Evolutionary conservation across 2,329 filamentous ascomycete species (phyloP), one percentile per base, ranked within the genome.

Genomic region (Xylariaceae sp.): DNA sequence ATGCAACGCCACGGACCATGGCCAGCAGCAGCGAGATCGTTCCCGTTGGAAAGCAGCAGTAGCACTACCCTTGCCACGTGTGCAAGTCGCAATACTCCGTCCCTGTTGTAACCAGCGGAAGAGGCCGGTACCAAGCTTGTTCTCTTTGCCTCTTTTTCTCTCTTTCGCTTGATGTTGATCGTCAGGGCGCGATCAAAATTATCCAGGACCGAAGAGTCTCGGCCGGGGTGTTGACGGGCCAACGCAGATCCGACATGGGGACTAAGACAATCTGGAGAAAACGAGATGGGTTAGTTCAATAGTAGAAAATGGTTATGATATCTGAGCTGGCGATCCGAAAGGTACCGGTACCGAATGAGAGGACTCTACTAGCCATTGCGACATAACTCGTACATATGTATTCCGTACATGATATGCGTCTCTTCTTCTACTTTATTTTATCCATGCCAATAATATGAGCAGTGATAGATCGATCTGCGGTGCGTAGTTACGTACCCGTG

Each of bases 11-110:
- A 13, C 39, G 53, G 47, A 44, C 50, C 23, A 53, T 57, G 59
- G 59, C 59, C 59, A 54, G 47, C 37, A 62, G 49, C 39, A 53
- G 11, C 23, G 37, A 41, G 60, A 64, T 64, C 60, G 52, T 50
- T 30, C 57, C 59, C 55, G 56, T 53, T 18, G 56, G 55, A 47
- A 35, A 50, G 50, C 8, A 48, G n/a, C 15, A 6, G 15, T 15
- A 17, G 8, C 5, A 15, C 18, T 3, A 8, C n/a, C 37, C 37
- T 55, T 47, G 60, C 60, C 62, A 64, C 62, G 62, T 64, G 61
- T 64, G 60, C 52, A 53, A 59, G 52, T 51, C 50, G 50, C 37
- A 56, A 30, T 39, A 13, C 37, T 2, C 37, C 9, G 37, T 41
- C 8, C 11, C 9, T 41, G 11, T 41, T 9, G 37, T 41, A 10